Conservation (phyloP, 2,329 filamentous ascomycete species). For the Atkinsonella hypoxylon region DNA sequence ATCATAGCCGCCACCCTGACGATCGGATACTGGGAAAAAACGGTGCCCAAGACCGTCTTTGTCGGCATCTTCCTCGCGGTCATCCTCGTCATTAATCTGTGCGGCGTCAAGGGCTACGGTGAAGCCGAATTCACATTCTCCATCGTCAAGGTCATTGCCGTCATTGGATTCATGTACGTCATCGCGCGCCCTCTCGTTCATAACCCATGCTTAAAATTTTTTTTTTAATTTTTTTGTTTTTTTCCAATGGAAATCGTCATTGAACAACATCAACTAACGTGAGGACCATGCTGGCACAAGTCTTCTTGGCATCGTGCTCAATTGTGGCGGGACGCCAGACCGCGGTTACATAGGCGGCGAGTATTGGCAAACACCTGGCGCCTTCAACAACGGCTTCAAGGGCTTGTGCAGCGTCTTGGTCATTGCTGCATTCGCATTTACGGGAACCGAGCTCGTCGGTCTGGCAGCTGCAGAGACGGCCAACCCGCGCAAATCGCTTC, state of each 20-base stretch:
- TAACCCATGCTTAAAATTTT: too few species aligned
- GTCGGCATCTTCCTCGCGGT: slow-evolving; percentile 68
- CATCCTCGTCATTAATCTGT: slow-evolving; percentile 75
- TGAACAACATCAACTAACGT: not conserved
- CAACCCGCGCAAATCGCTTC: slow-evolving; percentile 71
- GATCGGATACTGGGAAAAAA: slow-evolving; percentile 64
- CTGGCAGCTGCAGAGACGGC: slow-evolving; percentile 66
- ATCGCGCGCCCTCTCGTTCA: not conserved
- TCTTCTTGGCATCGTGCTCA: slow-evolving; percentile 74
- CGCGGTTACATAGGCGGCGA: slow-evolving; percentile 68
- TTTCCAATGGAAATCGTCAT: too few species aligned
- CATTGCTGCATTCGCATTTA: slow-evolving; percentile 64
- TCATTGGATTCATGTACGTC: slow-evolving; percentile 79
- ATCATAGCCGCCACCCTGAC: slow-evolving; percentile 81
- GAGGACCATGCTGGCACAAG: slow-evolving; percentile 29
- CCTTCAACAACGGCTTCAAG: slow-evolving; percentile 74
- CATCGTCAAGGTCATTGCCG: slow-evolving; percentile 72
- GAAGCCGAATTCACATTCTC: slow-evolving; percentile 85
- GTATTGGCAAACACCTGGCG: slow-evolving; percentile 71
- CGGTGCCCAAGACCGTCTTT: slow-evolving; percentile 58
- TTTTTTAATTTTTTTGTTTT: too few species aligned
- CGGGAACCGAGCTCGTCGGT: slow-evolving; percentile 64
- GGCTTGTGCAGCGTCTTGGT: slow-evolving; percentile 71
- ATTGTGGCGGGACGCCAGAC: slow-evolving; percentile 64
- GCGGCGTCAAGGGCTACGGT: slow-evolving; percentile 79